phyloP scores from a whole-genome alignment of 1,284 basidiomycete species.

The Moesziomyces sp. region DNA sequence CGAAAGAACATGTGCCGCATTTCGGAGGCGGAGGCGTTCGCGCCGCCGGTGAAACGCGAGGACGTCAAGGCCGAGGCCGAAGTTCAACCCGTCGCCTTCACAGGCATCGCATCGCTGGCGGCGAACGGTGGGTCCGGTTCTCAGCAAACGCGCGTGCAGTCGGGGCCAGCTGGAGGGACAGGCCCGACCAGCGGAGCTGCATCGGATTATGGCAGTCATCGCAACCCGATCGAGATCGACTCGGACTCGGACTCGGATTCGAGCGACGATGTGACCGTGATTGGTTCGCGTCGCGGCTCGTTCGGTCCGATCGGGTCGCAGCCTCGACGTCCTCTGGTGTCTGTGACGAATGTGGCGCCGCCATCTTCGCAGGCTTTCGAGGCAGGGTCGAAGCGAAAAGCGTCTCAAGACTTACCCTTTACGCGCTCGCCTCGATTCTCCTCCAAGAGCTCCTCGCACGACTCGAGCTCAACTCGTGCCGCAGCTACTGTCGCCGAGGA shows the following conservation, averaged over 20 bases:
- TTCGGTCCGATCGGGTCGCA: too few species aligned
- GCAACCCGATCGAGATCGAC: neutral
- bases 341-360: too few species aligned
- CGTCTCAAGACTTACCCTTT: neutral
- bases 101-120: too few species aligned
- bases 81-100: neutral
- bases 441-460: too few species aligned
- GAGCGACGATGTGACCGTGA: neutral
- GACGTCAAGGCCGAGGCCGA: neutral
- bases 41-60: neutral
- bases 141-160: too few species aligned
- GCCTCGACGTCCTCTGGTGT: too few species aligned
- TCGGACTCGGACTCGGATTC: neutral
- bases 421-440: too few species aligned
- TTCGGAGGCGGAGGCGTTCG: slow-evolving; percentile 19
- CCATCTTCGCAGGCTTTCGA: too few species aligned
- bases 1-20: slow-evolving; percentile 16
- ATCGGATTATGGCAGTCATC: too few species aligned
- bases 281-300: neutral
- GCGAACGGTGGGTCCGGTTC: too few species aligned
- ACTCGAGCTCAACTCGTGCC: neutral
- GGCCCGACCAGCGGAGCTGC: too few species aligned
- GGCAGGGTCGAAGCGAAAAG: neutral
- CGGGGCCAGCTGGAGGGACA: too few species aligned
- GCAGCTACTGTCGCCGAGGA: slow-evolving; percentile 2